Percentiles rank a stretch among this genome's conserved stretches.
phyloP scores from a whole-genome alignment of 2,329 filamentous ascomycete species.

The Annulohypoxylon truncatum region DNA sequence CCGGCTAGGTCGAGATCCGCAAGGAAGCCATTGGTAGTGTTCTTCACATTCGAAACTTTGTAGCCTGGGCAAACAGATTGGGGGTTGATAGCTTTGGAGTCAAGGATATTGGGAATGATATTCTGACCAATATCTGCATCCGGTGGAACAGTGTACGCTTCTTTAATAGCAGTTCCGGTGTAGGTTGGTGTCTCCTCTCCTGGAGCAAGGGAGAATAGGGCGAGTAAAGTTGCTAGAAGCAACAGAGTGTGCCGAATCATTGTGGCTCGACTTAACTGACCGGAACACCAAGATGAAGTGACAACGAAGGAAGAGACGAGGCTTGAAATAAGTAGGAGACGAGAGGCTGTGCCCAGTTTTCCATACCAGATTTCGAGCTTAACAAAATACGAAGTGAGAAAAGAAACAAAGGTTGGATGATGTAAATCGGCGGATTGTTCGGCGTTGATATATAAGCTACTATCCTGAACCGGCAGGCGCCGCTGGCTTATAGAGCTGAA shows the following conservation, averaged over 20 bases:
- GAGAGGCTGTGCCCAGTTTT: constrained; percentile 36
- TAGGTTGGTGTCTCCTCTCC: constrained; percentile 9
- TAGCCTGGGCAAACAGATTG: constrained; percentile 77
- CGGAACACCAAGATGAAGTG: constrained; percentile 31
- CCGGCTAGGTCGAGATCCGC: constrained; percentile 79
- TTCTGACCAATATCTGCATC: constrained; percentile 58
- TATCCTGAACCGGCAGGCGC: constrained; percentile 15
- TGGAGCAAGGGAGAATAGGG: constrained; percentile 19
- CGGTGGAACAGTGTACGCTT: constrained; percentile 16
- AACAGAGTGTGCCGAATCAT: constrained; percentile 32
- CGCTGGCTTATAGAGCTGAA: constrained; percentile 17
- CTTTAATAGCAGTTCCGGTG: constrained; percentile 4
- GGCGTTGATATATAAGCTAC: constrained; percentile 15
- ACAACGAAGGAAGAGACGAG: constrained; percentile 36
- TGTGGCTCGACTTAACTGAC: constrained; percentile 20
- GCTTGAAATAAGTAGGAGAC: constrained; percentile 38
- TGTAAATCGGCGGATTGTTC: constrained; percentile 28
- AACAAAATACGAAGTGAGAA: constrained; percentile 29
- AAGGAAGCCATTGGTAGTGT: constrained; percentile 67
- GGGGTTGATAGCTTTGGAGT: constrained; percentile 71
- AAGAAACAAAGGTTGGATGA: constrained; percentile 26
- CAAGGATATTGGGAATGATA: constrained; percentile 71
- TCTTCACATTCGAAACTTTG: constrained; percentile 68
- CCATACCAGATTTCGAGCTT: constrained; percentile 38
- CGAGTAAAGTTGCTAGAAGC: constrained; percentile 11